Base-by-base conservation (phyloP, 164 flowering plant genomes). In the Amborella trichopoda region DNA sequence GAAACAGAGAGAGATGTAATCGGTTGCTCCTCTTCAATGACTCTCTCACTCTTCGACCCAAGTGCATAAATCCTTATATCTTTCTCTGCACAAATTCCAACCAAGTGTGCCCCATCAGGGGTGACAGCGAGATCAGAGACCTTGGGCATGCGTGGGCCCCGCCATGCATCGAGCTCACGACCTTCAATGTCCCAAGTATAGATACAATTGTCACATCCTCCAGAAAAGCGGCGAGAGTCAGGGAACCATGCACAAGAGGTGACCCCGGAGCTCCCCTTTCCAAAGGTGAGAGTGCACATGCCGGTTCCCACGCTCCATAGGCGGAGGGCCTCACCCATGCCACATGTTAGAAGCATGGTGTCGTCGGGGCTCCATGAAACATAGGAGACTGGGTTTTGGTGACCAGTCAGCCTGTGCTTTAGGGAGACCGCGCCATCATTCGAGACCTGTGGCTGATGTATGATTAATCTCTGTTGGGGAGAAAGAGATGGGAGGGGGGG, bases 161-260 rank as follows among this genome's bases (percentile, higher is more conserved):
- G 74, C 94, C 94, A 85, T 14, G 77, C 77, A 48, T 73, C 78
- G 40, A 73, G 65, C 72, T 83, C 91, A 21, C 72, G 76, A 9
- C 98, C 98, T 39, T 80, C 68, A 34, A 67, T 65, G 50, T 83
- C 95, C 91, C 89, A 86, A 78, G 72, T 73, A 76, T 54, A 72
- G 44, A 90, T 86, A 61, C 94, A 80, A 41, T 76, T 90, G 36
- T 79, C 81, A 23, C 80, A 68, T 58, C 86, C 76, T 63, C 94
- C 93, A 71, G 83, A 81, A 26, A 90, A 51, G 40, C 73, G 64
- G 50, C 69, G 69, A 41, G 89, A 81, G 72, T 83, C 89, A 18
- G 94, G 90, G 63, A 80, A 78, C 98, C 98, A 91, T 16, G 94
- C 94, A 62, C 98, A 91, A 47, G 96, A 86, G 60, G 80, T 76